Conservation (phyloP, 2,329 filamentous ascomycete species). For the Hirsutella minnesotensis region DNA sequence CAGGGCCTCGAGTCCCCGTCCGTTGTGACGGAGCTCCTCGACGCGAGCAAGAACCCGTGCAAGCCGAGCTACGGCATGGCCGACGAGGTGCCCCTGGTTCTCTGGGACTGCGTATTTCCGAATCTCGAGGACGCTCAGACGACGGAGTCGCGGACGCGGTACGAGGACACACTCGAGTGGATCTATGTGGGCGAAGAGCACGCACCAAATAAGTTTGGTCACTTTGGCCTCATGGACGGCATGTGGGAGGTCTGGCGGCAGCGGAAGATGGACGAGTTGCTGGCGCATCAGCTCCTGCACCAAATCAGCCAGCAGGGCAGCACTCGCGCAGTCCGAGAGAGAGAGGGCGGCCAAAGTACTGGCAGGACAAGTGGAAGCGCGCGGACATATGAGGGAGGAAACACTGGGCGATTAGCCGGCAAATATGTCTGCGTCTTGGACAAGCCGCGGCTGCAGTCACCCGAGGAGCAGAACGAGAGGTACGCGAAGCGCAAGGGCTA, state of each 20-base stretch:
- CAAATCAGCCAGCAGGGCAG: conserved; percentile 29
- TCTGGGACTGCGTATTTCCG: conserved; percentile 94
- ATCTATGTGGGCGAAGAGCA: conserved; percentile 61
- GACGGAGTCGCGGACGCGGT: neutral
- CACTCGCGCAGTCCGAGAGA: neutral
- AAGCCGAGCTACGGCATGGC: conserved; percentile 86
- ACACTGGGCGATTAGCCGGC: conserved; percentile 36
- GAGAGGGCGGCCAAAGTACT: conserved; percentile 22
- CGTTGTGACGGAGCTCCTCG: conserved; percentile 63
- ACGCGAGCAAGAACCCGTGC: conserved; percentile 57
- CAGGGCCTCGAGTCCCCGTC: conserved; percentile 72
- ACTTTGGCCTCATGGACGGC: conserved; percentile 56
- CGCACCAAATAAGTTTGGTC: conserved; percentile 48
- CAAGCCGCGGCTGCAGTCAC: conserved; percentile 33
- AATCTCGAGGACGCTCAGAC: conserved; percentile 10
- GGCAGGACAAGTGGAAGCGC: conserved; percentile 15
- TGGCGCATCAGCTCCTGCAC: conserved; percentile 64
- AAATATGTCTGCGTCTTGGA: conserved; percentile 44
- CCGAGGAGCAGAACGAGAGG: conserved; percentile 45
- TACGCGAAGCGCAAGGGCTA: conserved; percentile 53
- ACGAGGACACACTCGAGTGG: conserved; percentile 59
- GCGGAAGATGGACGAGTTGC: conserved; percentile 79
- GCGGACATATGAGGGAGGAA: conserved; percentile 42
- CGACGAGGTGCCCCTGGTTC: conserved; percentile 74
- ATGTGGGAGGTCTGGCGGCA: conserved; percentile 77